Base-by-base conservation (phyloP, 176 grass and related monocot genomes). In the Saccharum spontaneum region DNA sequence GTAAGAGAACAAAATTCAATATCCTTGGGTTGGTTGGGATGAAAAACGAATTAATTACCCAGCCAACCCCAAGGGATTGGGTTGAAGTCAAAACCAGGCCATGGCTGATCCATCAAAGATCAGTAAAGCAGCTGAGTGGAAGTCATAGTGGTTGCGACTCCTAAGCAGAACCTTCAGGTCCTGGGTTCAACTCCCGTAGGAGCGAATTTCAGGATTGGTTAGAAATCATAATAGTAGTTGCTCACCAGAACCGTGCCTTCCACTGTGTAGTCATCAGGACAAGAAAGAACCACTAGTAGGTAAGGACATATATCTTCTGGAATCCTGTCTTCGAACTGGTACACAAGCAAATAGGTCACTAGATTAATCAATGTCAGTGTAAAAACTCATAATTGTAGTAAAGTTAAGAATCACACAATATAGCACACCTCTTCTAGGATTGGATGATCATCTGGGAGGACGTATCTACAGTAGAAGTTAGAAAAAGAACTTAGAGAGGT, bases 391-490 rank as follows among this genome's bases (percentile, higher is more conserved):
- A 43, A 41, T 23, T 71, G 18, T 23, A 14, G 65, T 70, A 23
- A 83, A 33, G 45, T 44, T 16, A 73, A 54, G 26, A 62, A 12
- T 62, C 28, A 36, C 82, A 77, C 57, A 54, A 54, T 78, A 84
- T 20, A 67, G 18, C 54, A 59, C 61, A 97, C 95, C 92, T 67
- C 38, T 55, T 87, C 43, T 79, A 97, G 86, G 5, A 93, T 84
- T 86, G 62, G 8, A 84, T 94, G 92, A 30, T 45, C 84, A 85
- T 97, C 92, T 82, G 90, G 95, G 78, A 97, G 83, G 48, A 90
- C 85, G 76, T 94, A 97, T 30, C 95, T 97, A 82, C 71, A 91
- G 73, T 49, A 59, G 54, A n/a, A 84, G 50, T 10, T 59, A 60
- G 71, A 48, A 22, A 86, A 73, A 12, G 83, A 73, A 12, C 6